Base-by-base conservation (phyloP, 2,329 filamentous ascomycete genomes). In the Alternaria gansuensis region DNA sequence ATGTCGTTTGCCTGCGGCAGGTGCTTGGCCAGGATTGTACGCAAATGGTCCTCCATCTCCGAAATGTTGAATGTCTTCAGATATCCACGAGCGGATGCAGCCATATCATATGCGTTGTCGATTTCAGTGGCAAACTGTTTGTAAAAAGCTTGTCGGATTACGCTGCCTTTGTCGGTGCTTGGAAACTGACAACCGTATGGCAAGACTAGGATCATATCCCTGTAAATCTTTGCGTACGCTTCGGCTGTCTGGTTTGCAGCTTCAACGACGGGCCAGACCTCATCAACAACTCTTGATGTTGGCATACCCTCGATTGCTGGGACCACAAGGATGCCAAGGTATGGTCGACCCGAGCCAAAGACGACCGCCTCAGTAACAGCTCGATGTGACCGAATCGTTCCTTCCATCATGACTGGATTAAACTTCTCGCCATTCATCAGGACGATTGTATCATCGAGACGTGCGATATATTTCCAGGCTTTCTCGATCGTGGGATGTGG, bases 311-410 rank as follows among this genome's bases (percentile, higher is more conserved):
- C 52, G 1, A 55, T 26, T 10, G 44, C 36, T n/a, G 83, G 80
- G n/a, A 88, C 78, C 13, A 88, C 74, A 9, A 88, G 69, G 14
- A 87, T 67, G 1, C 85, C 86, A 0, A 84, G 82, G 40, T 82
- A 79, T 0, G 82, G 77, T 44, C 79, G 80, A 11, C 82, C 84
- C 2, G 81, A 78, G 0, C 87, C 87, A 61, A 88, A 87, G 0
- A 87, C 80, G 3, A 87, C 78, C 0, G 82, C 82, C 55, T 88
- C 87, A 5, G 80, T 78, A 0, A 89, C 83, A 1, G 82, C 74
- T 6, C 79, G 77, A 48, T 84, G 78, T 36, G 85, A 81, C 9
- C 84, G 77, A 5, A 88, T 81, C 0, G 79, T 77, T 3, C 83
- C 81, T 70, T 90, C 88, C 55, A 82, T 79, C 8, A 77, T 73